These are phyloP conservation scores for Pseudogymnoascus sp. DNA, from an alignment of 2,329 filamentous ascomycete species.

Conservation along the genomic window DNA sequence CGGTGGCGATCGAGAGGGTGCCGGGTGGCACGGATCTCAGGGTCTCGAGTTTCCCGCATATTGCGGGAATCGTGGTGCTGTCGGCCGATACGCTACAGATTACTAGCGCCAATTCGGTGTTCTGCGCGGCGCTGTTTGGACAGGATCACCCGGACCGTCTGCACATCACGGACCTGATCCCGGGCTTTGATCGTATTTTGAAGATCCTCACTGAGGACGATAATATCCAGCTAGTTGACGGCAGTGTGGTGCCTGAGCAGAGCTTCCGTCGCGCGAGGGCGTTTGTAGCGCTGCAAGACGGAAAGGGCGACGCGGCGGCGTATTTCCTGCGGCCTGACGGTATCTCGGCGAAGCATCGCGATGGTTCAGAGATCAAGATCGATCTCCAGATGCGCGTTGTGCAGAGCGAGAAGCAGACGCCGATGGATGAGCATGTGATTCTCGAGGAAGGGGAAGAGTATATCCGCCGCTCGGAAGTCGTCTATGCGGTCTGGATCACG, in stretches of 20 bases:
- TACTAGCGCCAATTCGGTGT: constrained; percentile 89
- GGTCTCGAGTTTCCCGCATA: constrained; percentile 91
- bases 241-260: constrained; percentile 94
- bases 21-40: constrained; percentile 63
- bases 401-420: constrained; percentile 67
- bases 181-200: constrained; percentile 78
- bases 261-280: constrained; percentile 86
- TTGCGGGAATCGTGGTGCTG: constrained; percentile 91
- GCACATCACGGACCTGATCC: constrained; percentile 71
- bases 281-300: constrained; percentile 74
- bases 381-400: constrained; percentile 96
- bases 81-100: constrained; percentile 71
- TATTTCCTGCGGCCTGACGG: constrained; percentile 80
- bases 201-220: constrained; percentile 79
- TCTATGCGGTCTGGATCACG: constrained; percentile 94
- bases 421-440: constrained; percentile 54
- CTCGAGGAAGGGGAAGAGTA: constrained; percentile 52
- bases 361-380: constrained; percentile 85
- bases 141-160: constrained; percentile 76
- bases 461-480: constrained; percentile 59
- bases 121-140: constrained; percentile 86
- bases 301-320: constrained; percentile 66
- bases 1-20: constrained; percentile 70
- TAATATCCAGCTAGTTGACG: constrained; percentile 72
- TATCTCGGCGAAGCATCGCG: constrained; percentile 75